Evolutionary conservation across 2,329 filamentous ascomycete genomes (phyloP).

Genomic region (Trichoderma simmonsii): DNA sequence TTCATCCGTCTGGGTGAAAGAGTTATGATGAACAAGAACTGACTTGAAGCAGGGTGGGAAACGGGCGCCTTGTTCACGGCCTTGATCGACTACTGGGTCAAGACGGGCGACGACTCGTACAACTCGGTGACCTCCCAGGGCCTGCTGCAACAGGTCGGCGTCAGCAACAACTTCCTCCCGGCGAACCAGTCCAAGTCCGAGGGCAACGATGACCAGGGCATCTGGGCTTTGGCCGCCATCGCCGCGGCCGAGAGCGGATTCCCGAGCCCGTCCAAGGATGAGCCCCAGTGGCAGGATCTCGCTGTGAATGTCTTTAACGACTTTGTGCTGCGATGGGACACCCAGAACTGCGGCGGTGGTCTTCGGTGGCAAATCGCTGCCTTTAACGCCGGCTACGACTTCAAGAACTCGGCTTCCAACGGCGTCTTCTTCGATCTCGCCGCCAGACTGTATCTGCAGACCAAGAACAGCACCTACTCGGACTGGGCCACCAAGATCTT

Average conservation of each 20-base stretch:
- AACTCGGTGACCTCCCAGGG: constrained; percentile 53
- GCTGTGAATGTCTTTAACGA: constrained; percentile 63
- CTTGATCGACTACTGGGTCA: constrained; percentile 63
- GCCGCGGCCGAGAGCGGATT: constrained; percentile 69
- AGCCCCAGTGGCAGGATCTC: constrained; percentile 67
- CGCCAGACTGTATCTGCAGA: constrained; percentile 68
- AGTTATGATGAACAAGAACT: background rate
- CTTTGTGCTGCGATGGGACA: constrained; percentile 24
- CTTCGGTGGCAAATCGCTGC: constrained; percentile 76
- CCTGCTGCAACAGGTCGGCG: constrained; percentile 53
- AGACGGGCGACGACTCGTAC: constrained; percentile 60
- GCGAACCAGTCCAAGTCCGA: constrained; percentile 49
- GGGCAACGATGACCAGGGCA: constrained; percentile 69
- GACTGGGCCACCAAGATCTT: constrained; percentile 60
- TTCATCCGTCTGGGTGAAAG: background rate
- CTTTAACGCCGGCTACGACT: constrained; percentile 63
- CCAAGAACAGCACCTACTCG: constrained; percentile 60
- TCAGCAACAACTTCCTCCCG: constrained; percentile 56
- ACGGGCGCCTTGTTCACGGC: constrained; percentile 29
- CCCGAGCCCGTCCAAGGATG: constrained; percentile 54
- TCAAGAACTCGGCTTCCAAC: constrained; percentile 53
- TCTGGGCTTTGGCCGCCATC: constrained; percentile 74
- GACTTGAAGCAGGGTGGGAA: constrained; percentile 10
- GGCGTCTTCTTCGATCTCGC: constrained; percentile 61
- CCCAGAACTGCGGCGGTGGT: constrained; percentile 62